Evolutionary conservation across 164 flowering plant genomes (phyloP).

Genomic region (Litsea cubeba): DNA sequence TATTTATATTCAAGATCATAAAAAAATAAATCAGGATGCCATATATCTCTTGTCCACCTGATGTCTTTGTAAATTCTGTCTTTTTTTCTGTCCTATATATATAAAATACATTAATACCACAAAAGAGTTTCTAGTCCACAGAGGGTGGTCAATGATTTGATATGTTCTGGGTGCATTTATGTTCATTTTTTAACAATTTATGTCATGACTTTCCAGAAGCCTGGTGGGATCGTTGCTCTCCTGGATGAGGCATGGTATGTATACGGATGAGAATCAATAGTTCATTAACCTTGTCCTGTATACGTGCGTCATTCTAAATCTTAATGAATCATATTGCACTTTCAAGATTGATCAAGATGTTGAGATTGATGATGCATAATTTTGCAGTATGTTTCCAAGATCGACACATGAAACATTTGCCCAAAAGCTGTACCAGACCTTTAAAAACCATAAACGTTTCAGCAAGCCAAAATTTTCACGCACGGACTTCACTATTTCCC

Average conservation of each 20-base stretch:
- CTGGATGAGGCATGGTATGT: constrained; percentile 99
- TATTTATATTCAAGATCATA: too few species aligned
- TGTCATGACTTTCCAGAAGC: constrained; percentile 58
- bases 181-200: constrained; percentile 6
- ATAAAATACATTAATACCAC: too few species aligned
- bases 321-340: neutral
- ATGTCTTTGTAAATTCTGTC: too few species aligned
- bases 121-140: neutral
- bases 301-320: neutral
- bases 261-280: neutral
- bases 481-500: constrained; percentile 87
- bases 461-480: constrained; percentile 91
- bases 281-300: neutral
- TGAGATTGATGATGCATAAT: constrained; percentile 21
- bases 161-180: neutral
- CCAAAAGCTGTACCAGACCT: constrained; percentile 91
- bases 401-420: constrained; percentile 98
- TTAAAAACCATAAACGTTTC: constrained; percentile 78
- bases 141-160: neutral
- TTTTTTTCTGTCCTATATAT: too few species aligned
- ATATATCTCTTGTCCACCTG: too few species aligned
- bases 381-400: constrained; percentile 94
- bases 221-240: constrained; percentile 96
- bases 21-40: too few species aligned
- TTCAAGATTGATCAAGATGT: constrained; percentile 10